Conservation (phyloP, 139 green algal genomes). For the Ostreobium quekettii region DNA sequence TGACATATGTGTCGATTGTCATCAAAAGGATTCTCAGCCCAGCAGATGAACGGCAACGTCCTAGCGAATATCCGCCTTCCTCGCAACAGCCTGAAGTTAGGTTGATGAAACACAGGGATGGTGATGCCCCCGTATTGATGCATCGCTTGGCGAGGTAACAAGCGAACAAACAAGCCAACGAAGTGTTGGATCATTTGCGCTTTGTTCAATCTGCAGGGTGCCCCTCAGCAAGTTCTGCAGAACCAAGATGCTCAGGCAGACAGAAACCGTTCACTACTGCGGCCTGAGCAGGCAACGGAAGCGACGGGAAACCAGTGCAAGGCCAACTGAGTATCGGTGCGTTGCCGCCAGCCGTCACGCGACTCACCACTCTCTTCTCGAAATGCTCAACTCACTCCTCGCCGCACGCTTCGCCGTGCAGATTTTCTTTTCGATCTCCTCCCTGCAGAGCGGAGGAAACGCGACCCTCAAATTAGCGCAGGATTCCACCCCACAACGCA, state of each 20-base stretch:
- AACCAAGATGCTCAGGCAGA: not conserved
- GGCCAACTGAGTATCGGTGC: too few species aligned
- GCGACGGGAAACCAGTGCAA: not conserved
- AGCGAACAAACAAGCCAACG: too few species aligned
- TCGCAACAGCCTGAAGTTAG: too few species aligned
- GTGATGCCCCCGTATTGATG: not conserved
- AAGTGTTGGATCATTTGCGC: not conserved
- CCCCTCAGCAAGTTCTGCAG: not conserved
- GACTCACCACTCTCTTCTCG: slow-evolving; percentile 61
- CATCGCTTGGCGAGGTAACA: not conserved
- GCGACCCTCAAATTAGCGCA: too few species aligned
- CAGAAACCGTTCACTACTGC: not conserved
- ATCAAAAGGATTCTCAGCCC: not conserved
- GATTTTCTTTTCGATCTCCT: slow-evolving; percentile 41
- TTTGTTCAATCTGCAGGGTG: not conserved
- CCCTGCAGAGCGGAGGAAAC: too few species aligned
- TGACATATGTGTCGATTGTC: not conserved
- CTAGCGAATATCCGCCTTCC: not conserved
- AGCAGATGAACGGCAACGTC: not conserved
- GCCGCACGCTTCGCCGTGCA: slow-evolving; percentile 58
- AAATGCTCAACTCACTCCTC: slow-evolving; percentile 66
- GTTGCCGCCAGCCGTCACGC: too few species aligned
- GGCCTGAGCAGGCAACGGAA: not conserved
- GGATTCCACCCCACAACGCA: too few species aligned
- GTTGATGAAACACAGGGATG: too few species aligned